Evolutionary conservation across 2,329 filamentous ascomycete genomes (phyloP), one percentile per base, ranked within the genome.

Genomic region (Tympanopsis confertula): DNA sequence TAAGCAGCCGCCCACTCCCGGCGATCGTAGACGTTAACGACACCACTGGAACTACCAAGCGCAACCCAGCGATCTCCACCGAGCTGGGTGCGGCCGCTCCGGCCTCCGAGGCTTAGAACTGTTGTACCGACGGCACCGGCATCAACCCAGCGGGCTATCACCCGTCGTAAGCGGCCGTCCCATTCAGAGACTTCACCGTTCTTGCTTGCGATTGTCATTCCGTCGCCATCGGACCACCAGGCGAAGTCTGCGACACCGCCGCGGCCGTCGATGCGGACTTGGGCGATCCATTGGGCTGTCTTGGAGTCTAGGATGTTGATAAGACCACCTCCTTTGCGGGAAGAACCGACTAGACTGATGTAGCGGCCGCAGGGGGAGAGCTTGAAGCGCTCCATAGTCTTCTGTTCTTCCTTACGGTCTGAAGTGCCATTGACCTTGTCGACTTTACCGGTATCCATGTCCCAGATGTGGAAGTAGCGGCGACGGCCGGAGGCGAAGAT

Each of bases 11-110:
- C 61, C 62, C 86, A 78, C 19, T 71, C 66, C 44, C 73, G 66
- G 4, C 91, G 81, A 54, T 96, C 86, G 63, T 98, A 98, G 43
- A 98, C 70, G 58, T 96, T 96, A 40, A 93, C 78, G 41, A 98
- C 84, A 41, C 91, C 91, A 43, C 78, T 87, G 45, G 76, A 83
- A 41, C 82, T 88, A 10, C 91, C 91, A 32, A 95, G 67, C 1
- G 85, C 87, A 13, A 95, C 76, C 87, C 88, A 98, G 41, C 85
- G 71, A 58, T 94, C 85, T 3, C 80, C 80, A 19, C 88, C 89
- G 3, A 88, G 63, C 33, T 61, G 59, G 3, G 54, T 52, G 5
- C 78, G 72, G 0, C 79, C 80, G 51, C 67, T 66, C 19, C 68
- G 66, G 1, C 83, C 84, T 22, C 91, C 89, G 3, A 96, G 69